Conservation (phyloP, 208 protist genomes). For the Trypanosoma rangeli region DNA sequence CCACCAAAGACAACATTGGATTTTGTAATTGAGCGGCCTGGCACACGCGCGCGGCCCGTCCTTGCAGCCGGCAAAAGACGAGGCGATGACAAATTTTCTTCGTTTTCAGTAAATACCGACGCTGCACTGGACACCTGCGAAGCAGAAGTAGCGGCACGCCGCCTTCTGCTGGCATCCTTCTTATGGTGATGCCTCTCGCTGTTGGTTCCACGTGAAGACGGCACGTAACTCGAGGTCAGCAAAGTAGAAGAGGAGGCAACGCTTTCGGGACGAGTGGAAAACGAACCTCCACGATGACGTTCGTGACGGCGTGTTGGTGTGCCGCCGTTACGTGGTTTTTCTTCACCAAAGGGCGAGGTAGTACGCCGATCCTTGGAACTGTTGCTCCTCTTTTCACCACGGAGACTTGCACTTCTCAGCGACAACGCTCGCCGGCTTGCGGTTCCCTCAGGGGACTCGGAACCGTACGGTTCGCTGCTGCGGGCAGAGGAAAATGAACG, state of each 20-base stretch:
- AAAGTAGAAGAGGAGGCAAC: not conserved
- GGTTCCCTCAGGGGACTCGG: not conserved
- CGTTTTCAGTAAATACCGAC: not conserved
- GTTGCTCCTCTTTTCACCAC: not conserved
- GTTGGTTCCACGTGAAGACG: not conserved
- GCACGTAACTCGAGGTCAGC: not conserved
- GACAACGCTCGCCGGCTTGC: not conserved
- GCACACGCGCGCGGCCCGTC: slow-evolving; percentile 18
- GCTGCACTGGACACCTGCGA: not conserved
- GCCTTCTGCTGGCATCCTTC: not conserved
- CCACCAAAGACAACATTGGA: slow-evolving; percentile 22
- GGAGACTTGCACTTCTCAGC: not conserved
- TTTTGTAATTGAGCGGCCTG: slow-evolving; percentile 1
- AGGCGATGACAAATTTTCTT: not conserved
- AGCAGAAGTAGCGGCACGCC: not conserved
- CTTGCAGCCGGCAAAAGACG: not conserved
- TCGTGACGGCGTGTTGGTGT: slow-evolving; percentile 4
- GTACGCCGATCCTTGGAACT: not conserved
- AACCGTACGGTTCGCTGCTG: slow-evolving; percentile 14
- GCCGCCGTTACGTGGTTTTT: not conserved
- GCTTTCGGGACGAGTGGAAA: too few species aligned
- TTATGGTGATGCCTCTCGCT: not conserved
- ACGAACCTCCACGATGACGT: not conserved
- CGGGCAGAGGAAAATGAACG: not conserved
- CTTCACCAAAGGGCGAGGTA: slow-evolving; percentile 8